Conservation (phyloP, 306 rosid genomes). For the Prunus salicina region DNA sequence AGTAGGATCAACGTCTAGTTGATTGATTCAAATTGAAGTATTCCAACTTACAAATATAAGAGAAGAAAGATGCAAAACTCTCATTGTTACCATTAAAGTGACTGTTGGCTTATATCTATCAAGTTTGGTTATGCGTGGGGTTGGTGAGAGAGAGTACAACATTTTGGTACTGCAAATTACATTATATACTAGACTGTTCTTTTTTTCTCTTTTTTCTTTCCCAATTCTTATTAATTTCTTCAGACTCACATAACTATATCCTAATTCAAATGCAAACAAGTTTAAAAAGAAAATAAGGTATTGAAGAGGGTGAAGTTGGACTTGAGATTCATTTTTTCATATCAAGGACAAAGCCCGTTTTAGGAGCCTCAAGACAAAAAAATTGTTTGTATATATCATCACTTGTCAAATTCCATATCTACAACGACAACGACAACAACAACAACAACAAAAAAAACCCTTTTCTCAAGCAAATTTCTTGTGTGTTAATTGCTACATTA, state of each 20-base stretch:
- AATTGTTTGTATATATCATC: too few species aligned
- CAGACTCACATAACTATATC: background rate
- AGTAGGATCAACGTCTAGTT: conserved; percentile 8
- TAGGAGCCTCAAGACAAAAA: too few species aligned
- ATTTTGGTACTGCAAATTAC: conserved; percentile 16
- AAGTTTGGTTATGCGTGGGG: conserved; percentile 33
- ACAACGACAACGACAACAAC: too few species aligned
- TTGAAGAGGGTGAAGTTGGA: background rate
- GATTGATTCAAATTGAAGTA: conserved; percentile 7
- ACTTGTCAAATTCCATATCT: too few species aligned
- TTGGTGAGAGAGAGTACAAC: conserved; percentile 38
- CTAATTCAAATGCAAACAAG: too few species aligned
- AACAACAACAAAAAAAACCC: too few species aligned
- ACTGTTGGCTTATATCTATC: conserved; percentile 41
- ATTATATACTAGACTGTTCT: too few species aligned
- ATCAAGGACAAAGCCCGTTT: background rate
- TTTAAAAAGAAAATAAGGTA: background rate
- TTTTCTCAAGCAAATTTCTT: background rate
- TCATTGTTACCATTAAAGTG: background rate
- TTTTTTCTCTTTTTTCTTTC: too few species aligned
- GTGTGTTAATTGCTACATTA: background rate
- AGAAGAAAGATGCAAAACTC: conserved; percentile 1
- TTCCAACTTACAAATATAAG: background rate
- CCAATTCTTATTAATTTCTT: background rate
- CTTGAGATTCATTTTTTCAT: background rate